Conservation (phyloP, 2,329 filamentous ascomycete species). For the Pseudodiploospora longispora region DNA sequence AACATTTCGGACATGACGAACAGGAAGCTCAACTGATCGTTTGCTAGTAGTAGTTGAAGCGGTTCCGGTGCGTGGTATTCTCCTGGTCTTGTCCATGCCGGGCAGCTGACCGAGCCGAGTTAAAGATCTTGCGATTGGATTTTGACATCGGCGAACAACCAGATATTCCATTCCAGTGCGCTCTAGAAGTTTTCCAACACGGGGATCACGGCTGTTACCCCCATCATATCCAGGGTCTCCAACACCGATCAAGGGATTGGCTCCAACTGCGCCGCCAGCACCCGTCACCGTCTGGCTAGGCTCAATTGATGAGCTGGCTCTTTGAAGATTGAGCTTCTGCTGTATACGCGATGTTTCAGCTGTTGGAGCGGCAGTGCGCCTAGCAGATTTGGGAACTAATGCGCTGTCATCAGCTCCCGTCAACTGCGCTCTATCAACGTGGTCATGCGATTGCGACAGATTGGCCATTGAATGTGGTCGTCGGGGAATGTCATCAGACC, state of each 20-base stretch:
- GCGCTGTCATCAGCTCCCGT: constrained; percentile 34
- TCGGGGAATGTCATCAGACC: constrained; percentile 24
- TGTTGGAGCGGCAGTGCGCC: constrained; percentile 30
- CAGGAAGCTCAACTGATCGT: constrained; percentile 19
- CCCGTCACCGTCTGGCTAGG: constrained; percentile 39
- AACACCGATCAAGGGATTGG: constrained; percentile 42
- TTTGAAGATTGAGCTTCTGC: constrained; percentile 67
- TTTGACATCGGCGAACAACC: constrained; percentile 65
- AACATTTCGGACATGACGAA: constrained; percentile 30
- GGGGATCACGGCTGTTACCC: constrained; percentile 45
- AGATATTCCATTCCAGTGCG: constrained; percentile 65
- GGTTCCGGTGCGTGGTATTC: constrained; percentile 36
- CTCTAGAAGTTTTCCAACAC: constrained; percentile 57
- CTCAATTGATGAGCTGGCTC: constrained; percentile 65
- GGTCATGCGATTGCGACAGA: constrained; percentile 18
- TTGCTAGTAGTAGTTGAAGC: constrained; percentile 30
- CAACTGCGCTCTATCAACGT: constrained; percentile 15
- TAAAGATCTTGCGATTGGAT: constrained; percentile 59
- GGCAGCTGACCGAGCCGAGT: constrained; percentile 37
- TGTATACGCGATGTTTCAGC: constrained; percentile 60
- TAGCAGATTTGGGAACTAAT: constrained; percentile 36
- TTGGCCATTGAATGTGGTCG: constrained; percentile 37
- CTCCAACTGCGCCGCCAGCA: constrained; percentile 30
- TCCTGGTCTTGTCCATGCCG: constrained; percentile 40
- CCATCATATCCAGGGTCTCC: constrained; percentile 48